Percentiles rank a stretch among this genome's conserved stretches.
These are phyloP conservation scores for Vigna hirtella DNA, from an alignment of 306 rosid species.

Conservation along the genomic window DNA sequence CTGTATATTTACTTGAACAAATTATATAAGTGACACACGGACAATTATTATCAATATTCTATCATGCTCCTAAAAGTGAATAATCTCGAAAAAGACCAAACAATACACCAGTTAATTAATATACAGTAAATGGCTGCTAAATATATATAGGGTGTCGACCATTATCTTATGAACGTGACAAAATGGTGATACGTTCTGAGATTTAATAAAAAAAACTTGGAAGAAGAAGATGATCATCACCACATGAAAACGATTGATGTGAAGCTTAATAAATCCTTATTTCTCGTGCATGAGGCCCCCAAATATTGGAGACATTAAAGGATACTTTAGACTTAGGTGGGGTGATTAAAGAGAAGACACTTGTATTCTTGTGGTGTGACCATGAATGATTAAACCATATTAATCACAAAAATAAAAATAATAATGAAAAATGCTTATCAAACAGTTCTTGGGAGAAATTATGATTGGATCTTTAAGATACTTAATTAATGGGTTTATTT, in stretches of 20 bases:
- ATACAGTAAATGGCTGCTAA: constrained; percentile 14
- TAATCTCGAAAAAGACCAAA: background rate
- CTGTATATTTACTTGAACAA: background rate
- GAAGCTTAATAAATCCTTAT: too few relatives aligned
- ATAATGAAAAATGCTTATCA: background rate
- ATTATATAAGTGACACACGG: background rate
- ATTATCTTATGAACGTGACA: background rate
- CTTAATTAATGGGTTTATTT: background rate
- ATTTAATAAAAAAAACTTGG: background rate
- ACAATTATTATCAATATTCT: background rate
- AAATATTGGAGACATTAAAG: background rate
- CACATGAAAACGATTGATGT: constrained; percentile 11
- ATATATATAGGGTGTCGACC: background rate
- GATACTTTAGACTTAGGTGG: constrained; percentile 17
- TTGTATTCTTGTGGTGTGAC: background rate
- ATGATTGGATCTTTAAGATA: too few relatives aligned
- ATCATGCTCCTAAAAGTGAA: too few relatives aligned
- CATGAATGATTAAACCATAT: background rate
- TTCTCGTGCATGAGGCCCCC: background rate
- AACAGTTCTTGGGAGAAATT: too few relatives aligned
- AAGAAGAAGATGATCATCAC: background rate
- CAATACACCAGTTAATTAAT: background rate
- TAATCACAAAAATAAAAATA: background rate
- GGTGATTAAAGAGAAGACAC: background rate
- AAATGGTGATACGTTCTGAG: background rate